These are phyloP conservation scores for Wallacemonas sp. DNA, from an alignment of 208 protist genomes.

Conservation along the genomic window DNA sequence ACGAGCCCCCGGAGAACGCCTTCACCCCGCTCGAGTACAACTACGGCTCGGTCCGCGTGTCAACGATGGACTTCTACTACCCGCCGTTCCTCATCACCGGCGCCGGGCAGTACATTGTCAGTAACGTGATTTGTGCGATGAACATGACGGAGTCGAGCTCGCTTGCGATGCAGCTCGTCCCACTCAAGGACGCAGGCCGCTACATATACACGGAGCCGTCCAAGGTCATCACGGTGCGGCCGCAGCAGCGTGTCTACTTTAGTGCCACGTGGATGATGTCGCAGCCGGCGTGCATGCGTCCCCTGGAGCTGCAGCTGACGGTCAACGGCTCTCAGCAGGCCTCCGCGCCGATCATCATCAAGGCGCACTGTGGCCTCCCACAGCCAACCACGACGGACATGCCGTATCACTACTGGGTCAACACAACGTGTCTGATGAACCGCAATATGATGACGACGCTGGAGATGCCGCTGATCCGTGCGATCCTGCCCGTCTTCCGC, in stretches of 20 bases:
- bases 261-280: conserved; percentile 68
- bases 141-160: conserved; percentile 87
- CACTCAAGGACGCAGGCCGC: conserved; percentile 45
- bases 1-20: conserved; percentile 56
- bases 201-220: conserved; percentile 71
- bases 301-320: conserved; percentile 69
- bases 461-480: conserved; percentile 74
- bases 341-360: conserved; percentile 73
- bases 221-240: conserved; percentile 82
- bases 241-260: conserved; percentile 89
- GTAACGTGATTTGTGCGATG: conserved; percentile 85
- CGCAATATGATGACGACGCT: conserved; percentile 67
- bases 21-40: conserved; percentile 83
- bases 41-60: conserved; percentile 83
- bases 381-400: conserved; percentile 57
- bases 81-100: conserved; percentile 76
- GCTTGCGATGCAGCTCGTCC: conserved; percentile 85
- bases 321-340: conserved; percentile 78
- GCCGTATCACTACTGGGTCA: conserved; percentile 90
- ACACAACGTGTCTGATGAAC: conserved; percentile 82
- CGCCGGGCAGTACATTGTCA: conserved; percentile 79
- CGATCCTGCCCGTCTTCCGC: conserved; percentile 78
- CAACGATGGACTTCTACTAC: conserved; percentile 84
- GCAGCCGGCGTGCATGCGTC: conserved; percentile 60
- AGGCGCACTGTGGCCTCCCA: conserved; percentile 68